Percentiles rank a stretch among this genome's conserved stretches.
These are phyloP conservation scores for Aspergillus flavus DNA, from an alignment of 2,329 filamentous ascomycete genomes.

Conservation along the genomic window DNA sequence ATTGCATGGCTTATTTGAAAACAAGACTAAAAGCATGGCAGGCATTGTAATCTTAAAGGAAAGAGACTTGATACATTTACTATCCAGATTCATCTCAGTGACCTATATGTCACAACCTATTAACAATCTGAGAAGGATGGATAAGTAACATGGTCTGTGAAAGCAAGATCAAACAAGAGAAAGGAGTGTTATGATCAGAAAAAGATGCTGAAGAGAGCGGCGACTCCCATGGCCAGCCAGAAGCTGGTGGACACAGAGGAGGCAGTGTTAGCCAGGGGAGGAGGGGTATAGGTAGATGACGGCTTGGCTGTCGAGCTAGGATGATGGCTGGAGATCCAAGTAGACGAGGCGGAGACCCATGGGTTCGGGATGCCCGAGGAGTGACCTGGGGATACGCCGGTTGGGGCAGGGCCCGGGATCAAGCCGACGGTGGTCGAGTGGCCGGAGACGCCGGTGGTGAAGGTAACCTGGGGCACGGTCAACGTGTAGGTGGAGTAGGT, in stretches of 20 bases:
- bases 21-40: neutral
- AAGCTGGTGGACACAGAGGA: neutral
- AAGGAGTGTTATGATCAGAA: neutral
- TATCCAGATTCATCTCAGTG: neutral
- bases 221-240: constrained; percentile 9
- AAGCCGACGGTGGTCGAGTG: constrained; percentile 34
- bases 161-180: neutral
- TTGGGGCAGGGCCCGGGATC: constrained; percentile 27
- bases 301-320: constrained; percentile 9
- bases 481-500: constrained; percentile 45
- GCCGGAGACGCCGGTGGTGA: constrained; percentile 38
- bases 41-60: neutral
- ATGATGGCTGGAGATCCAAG: constrained; percentile 28
- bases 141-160: neutral
- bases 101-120: neutral
- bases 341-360: constrained; percentile 21
- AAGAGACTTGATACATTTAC: neutral
- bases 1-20: neutral
- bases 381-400: constrained; percentile 19
- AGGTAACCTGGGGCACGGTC: constrained; percentile 50
- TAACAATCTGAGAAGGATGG: neutral
- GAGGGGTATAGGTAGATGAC: constrained; percentile 7
- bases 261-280: constrained; percentile 9
- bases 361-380: constrained; percentile 25
- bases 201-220: constrained; percentile 7